phyloP scores from a whole-genome alignment of 2,329 filamentous ascomycete genomes.

The Zymoseptoria brevis region DNA sequence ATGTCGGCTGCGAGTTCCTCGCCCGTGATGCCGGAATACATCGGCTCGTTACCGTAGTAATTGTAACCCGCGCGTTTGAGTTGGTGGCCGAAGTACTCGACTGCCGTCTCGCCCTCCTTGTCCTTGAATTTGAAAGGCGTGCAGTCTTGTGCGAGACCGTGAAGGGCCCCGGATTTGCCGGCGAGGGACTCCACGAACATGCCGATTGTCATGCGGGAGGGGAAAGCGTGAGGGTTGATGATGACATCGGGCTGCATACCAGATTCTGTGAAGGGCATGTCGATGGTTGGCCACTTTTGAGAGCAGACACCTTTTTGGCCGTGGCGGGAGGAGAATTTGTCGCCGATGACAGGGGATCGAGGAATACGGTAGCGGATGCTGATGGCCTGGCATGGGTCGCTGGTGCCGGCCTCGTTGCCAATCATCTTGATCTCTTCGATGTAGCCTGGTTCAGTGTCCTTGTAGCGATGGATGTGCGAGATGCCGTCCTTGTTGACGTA shows the following conservation, averaged over 20 bases:
- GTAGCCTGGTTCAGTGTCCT: constrained; percentile 79
- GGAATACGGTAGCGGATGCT: constrained; percentile 91
- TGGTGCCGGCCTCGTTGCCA: constrained; percentile 75
- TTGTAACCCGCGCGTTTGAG: constrained; percentile 93
- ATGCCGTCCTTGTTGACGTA: constrained; percentile 78
- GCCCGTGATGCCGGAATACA: constrained; percentile 96
- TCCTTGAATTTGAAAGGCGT: constrained; percentile 80
- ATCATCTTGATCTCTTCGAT: constrained; percentile 90
- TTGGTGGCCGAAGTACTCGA: constrained; percentile 93
- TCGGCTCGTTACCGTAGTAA: constrained; percentile 95
- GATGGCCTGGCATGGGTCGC: constrained; percentile 72
- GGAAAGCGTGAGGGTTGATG: constrained; percentile 99
- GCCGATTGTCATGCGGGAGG: constrained; percentile 98
- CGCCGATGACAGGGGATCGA: constrained; percentile 83
- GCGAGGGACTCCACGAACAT: constrained; percentile 98
- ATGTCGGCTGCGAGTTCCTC: constrained; percentile 92
- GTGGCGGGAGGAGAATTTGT: constrained; percentile 98
- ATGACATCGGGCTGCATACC: constrained; percentile 97
- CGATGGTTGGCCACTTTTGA: constrained; percentile 86
- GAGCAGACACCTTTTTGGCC: constrained; percentile 96
- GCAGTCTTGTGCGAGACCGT: constrained; percentile 90
- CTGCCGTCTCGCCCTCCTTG: constrained; percentile 82
- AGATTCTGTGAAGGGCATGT: constrained; percentile 95
- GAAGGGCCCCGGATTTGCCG: constrained; percentile 86
- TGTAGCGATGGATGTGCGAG: constrained; percentile 89